These are phyloP conservation scores for Graphilbum sp. DNA, from an alignment of 2,329 filamentous ascomycete species.

Conservation along the genomic window DNA sequence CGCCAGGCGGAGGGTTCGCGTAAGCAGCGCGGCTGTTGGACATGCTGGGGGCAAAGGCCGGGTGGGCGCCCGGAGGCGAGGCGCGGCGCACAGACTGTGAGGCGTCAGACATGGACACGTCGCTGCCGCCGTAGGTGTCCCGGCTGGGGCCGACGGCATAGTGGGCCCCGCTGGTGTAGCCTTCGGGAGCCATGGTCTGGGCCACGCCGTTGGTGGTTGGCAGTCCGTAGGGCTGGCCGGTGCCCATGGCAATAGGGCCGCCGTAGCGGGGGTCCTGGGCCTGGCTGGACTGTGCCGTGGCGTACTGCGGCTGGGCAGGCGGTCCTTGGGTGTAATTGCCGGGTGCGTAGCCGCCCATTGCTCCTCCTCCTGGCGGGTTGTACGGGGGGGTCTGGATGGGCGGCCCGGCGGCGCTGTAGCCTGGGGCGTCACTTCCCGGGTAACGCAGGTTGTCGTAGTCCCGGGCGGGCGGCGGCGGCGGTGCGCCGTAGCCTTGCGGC, in stretches of 20 bases:
- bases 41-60: constrained; percentile 1
- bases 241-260: not conserved
- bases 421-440: constrained; percentile 31
- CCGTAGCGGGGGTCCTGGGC: constrained; percentile 6
- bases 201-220: not conserved
- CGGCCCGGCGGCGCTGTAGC: constrained; percentile 24
- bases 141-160: constrained; percentile 4
- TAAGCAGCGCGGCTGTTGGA: not conserved
- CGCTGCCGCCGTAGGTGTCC: constrained; percentile 5
- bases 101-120: constrained; percentile 8
- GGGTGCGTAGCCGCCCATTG: constrained; percentile 5
- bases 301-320: constrained; percentile 1
- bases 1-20: constrained; percentile 22
- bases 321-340: constrained; percentile 1
- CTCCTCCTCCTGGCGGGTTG: not conserved
- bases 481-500: constrained; percentile 4
- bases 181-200: constrained; percentile 4
- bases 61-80: constrained; percentile 3
- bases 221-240: not conserved
- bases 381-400: constrained; percentile 5
- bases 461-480: constrained; percentile 1
- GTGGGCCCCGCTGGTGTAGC: constrained; percentile 6
- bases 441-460: constrained; percentile 27
- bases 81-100: constrained; percentile 5
- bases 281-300: not conserved